These are phyloP conservation scores for Plenodomus biglobosus DNA, from an alignment of 2,329 filamentous ascomycete species.

Conservation along the genomic window DNA sequence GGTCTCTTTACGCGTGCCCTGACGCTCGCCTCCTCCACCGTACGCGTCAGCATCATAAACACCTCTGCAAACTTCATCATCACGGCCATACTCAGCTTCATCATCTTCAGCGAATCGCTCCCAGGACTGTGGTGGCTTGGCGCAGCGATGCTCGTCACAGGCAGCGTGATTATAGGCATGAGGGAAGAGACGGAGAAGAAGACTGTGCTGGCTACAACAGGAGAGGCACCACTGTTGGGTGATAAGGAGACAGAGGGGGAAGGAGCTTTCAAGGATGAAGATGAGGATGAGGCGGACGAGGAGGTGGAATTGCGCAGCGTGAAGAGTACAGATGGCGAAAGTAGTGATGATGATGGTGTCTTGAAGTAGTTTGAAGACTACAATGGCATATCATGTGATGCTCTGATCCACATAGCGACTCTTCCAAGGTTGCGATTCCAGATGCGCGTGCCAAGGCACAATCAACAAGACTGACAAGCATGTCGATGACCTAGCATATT, in stretches of 20 bases:
- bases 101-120: slow-evolving; percentile 71
- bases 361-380: slow-evolving; percentile 25
- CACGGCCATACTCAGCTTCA: slow-evolving; percentile 69
- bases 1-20: slow-evolving; percentile 77
- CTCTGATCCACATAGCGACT: background rate
- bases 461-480: background rate
- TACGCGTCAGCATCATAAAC: slow-evolving; percentile 79
- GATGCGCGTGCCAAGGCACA: background rate
- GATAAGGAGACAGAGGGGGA: slow-evolving; percentile 15
- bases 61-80: slow-evolving; percentile 80
- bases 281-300: slow-evolving; percentile 21
- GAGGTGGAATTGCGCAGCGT: slow-evolving; percentile 36
- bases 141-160: slow-evolving; percentile 69
- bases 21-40: slow-evolving; percentile 72
- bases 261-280: slow-evolving; percentile 41
- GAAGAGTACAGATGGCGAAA: slow-evolving; percentile 18
- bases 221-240: slow-evolving; percentile 25
- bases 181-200: slow-evolving; percentile 59
- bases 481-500: too few relatives aligned
- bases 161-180: slow-evolving; percentile 75
- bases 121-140: slow-evolving; percentile 77
- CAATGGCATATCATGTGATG: background rate
- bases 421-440: background rate
- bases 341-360: slow-evolving; percentile 36
- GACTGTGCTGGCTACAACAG: slow-evolving; percentile 25